phyloP scores from a whole-genome alignment of 2,329 filamentous ascomycete species.

The Nothopassalora personata region DNA sequence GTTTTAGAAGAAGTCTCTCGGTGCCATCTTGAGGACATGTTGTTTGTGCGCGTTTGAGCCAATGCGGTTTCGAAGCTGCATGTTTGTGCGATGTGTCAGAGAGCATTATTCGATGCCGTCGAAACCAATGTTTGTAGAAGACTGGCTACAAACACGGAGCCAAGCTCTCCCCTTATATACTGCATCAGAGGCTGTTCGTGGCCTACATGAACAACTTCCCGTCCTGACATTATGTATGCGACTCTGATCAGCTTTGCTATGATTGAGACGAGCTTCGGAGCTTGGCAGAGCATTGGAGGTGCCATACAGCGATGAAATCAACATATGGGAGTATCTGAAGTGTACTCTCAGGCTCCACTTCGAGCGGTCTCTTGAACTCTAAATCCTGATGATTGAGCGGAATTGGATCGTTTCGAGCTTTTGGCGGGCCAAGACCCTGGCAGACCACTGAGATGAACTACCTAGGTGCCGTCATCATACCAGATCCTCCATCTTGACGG shows the following conservation, averaged over 20 bases:
- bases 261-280: neutral
- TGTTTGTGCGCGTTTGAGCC: neutral
- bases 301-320: neutral
- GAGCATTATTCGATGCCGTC: neutral
- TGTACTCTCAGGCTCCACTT: neutral
- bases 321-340: neutral
- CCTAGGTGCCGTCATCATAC: no score
- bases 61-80: no score
- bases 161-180: neutral
- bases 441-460: neutral
- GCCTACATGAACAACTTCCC: neutral
- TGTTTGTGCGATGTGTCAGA: neutral
- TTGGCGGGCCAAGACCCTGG: neutral
- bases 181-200: neutral
- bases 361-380: neutral
- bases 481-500: neutral
- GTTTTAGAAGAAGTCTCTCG: slow-evolving; percentile 2
- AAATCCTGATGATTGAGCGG: neutral
- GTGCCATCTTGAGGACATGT: neutral
- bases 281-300: neutral
- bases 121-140: no score
- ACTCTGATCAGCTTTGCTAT: neutral
- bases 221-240: neutral
- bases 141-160: neutral
- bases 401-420: neutral